phyloP scores from a whole-genome alignment of 1,284 basidiomycete species.

The Pseudozyma hubeiensis region DNA sequence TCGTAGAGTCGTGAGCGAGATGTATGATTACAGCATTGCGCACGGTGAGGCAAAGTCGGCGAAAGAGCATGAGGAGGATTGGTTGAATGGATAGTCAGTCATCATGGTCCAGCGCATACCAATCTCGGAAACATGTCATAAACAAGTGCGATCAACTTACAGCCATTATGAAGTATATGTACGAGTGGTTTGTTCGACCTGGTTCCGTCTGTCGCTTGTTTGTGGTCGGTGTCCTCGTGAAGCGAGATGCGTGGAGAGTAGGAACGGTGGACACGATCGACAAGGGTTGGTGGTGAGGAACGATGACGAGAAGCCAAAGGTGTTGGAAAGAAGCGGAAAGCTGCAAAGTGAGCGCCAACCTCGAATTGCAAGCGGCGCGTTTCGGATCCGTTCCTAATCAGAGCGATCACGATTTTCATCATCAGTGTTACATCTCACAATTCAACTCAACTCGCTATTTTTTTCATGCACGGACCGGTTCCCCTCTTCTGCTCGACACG shows the following conservation, averaged over 20 bases:
- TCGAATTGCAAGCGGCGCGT: conserved; percentile 24
- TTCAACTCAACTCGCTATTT: too few species aligned
- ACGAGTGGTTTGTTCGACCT: not conserved
- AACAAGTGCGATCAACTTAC: conserved; percentile 19
- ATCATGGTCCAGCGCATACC: not conserved
- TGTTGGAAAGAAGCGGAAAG: not conserved
- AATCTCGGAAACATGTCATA: not conserved
- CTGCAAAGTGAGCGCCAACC: conserved; percentile 3
- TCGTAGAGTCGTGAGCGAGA: too few species aligned
- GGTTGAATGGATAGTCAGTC: too few species aligned
- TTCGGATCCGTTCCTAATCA: conserved; percentile 28
- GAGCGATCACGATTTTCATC: conserved; percentile 29
- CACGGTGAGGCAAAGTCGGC: too few species aligned
- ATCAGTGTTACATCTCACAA: not conserved
- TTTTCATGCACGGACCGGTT: too few species aligned
- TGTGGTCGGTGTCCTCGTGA: too few species aligned
- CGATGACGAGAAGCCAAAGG: conserved; percentile 6
- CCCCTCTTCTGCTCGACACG: too few species aligned
- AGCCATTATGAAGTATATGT: conserved; percentile 22
- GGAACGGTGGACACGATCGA: not conserved
- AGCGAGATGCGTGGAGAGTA: not conserved
- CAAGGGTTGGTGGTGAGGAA: not conserved
- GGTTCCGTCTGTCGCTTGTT: not conserved
- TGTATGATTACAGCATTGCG: too few species aligned
- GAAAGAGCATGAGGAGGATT: too few species aligned